phyloP scores from a whole-genome alignment of 148 eudicot species.

The Vaccinium macrocarpon region DNA sequence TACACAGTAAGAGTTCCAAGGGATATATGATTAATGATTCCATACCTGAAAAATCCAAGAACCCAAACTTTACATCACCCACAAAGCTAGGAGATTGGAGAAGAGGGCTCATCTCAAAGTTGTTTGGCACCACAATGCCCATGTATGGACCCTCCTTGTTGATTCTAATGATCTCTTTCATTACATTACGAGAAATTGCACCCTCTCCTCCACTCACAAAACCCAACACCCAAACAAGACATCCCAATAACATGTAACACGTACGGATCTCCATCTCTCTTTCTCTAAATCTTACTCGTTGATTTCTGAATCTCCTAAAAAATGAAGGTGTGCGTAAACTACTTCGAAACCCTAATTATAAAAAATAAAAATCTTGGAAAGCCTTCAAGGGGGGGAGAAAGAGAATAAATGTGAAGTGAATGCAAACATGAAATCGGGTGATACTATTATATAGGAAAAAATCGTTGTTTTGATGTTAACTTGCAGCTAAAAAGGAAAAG shows the following conservation, averaged over 20 bases:
- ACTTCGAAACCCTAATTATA: no score
- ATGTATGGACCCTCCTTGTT: slow-evolving; percentile 31
- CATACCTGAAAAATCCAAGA: slow-evolving; percentile 30
- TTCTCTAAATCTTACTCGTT: neutral
- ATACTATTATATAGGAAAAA: neutral
- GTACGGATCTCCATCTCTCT: neutral
- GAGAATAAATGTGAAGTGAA: neutral
- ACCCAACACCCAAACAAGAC: slow-evolving; percentile 19
- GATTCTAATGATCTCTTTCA: slow-evolving; percentile 17
- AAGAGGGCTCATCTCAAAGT: slow-evolving; percentile 36
- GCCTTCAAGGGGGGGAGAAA: no score
- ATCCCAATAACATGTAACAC: slow-evolving; percentile 6
- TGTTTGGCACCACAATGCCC: slow-evolving; percentile 35
- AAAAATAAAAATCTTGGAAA: neutral
- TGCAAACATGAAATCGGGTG: neutral
- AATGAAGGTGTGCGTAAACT: neutral
- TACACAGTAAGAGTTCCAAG: no score
- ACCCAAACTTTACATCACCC: slow-evolving; percentile 17
- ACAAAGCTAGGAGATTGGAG: slow-evolving; percentile 34
- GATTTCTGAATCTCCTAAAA: neutral
- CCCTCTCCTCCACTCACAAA: slow-evolving; percentile 11
- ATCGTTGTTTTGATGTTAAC: neutral
- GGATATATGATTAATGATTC: no score
- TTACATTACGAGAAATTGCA: slow-evolving; percentile 13
- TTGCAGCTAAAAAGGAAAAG: neutral